Evolutionary conservation across 2,329 filamentous ascomycete species (phyloP).

Genomic region (Atkinsonella hypoxylon): DNA sequence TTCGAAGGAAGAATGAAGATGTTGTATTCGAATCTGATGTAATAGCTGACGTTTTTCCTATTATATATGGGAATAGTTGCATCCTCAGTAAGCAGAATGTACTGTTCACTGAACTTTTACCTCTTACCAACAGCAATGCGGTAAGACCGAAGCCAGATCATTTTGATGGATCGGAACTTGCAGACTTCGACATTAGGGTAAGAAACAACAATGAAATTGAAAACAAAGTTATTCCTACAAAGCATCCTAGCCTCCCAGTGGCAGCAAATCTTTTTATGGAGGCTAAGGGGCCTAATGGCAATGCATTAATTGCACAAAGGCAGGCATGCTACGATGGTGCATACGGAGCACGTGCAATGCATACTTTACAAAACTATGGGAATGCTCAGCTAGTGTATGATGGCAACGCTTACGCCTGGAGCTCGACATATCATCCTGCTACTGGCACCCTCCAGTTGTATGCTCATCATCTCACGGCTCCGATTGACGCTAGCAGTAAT

Average conservation of each 20-base stretch:
- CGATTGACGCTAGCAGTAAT: conserved; percentile 8
- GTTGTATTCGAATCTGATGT: background rate
- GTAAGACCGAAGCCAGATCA: conserved; percentile 12
- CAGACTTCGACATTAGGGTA: background rate
- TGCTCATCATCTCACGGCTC: conserved; percentile 19
- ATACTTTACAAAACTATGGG: conserved; percentile 21
- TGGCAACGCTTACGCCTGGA: conserved; percentile 23
- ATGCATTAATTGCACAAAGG: conserved; percentile 13
- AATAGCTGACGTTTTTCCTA: background rate
- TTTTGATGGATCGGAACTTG: background rate
- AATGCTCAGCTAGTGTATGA: conserved; percentile 19
- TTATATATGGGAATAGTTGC: conserved; percentile 14
- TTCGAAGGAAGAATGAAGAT: background rate
- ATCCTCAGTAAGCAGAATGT: conserved; percentile 2
- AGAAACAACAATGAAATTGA: background rate
- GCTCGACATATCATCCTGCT: conserved; percentile 22
- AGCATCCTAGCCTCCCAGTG: conserved; percentile 17
- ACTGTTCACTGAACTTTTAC: conserved; percentile 16
- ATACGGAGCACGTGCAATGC: conserved; percentile 21
- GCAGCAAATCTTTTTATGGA: conserved; percentile 28
- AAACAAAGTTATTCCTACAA: conserved; percentile 20
- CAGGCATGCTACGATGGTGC: conserved; percentile 25
- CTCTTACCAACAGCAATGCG: conserved; percentile 20
- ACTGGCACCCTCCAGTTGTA: conserved; percentile 19
- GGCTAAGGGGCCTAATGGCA: conserved; percentile 22